These are phyloP conservation scores for Oryza rufipogon DNA, from an alignment of 176 grass and related monocot species.

Conservation along the genomic window DNA sequence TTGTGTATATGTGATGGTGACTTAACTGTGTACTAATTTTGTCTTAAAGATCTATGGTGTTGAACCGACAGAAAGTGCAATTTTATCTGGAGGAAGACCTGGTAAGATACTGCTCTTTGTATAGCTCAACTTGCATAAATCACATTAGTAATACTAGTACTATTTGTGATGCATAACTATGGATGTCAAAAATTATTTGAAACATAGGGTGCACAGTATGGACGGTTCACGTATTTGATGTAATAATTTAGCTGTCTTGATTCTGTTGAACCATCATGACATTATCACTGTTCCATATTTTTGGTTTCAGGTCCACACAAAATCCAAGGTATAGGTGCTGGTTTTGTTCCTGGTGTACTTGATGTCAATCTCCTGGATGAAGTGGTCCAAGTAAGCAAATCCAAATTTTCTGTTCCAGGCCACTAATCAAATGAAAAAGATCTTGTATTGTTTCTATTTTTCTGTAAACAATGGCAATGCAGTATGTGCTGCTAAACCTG, in stretches of 20 bases:
- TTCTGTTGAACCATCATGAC: background rate
- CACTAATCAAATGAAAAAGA: background rate
- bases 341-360: constrained; percentile 60
- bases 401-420: background rate
- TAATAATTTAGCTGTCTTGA: background rate
- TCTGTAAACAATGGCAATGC: background rate
- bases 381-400: constrained; percentile 44
- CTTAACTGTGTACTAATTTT: background rate
- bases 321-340: constrained; percentile 62
- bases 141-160: background rate
- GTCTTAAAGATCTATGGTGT: constrained; percentile 50
- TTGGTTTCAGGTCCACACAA: constrained; percentile 53
- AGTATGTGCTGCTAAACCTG: background rate
- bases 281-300: background rate
- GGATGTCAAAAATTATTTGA: background rate
- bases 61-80: constrained; percentile 56
- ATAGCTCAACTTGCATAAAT: background rate
- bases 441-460: background rate
- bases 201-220: background rate
- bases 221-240: background rate
- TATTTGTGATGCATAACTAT: background rate
- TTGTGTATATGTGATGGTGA: background rate
- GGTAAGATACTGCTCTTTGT: constrained; percentile 30
- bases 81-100: constrained; percentile 59
- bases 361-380: constrained; percentile 56